phyloP scores from a whole-genome alignment of 139 green algal species.

The Volvox africanus region DNA sequence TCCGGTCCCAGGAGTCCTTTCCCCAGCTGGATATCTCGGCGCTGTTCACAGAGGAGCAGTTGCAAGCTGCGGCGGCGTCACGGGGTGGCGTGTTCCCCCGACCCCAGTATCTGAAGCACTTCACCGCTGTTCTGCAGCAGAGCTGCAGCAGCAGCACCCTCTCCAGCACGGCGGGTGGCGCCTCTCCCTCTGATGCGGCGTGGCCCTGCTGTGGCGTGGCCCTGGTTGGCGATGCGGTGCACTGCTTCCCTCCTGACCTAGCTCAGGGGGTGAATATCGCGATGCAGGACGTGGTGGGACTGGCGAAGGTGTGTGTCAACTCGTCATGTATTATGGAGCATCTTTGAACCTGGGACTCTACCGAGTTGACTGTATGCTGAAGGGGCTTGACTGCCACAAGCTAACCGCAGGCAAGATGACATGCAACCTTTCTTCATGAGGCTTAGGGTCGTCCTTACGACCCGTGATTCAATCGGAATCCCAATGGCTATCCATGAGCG shows the following conservation, averaged over 20 bases:
- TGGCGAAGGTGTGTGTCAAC: slow-evolving; percentile 11
- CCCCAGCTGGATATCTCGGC: slow-evolving; percentile 35
- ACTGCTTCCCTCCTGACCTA: slow-evolving; percentile 61
- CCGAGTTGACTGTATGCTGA: no score
- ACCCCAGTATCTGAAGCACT: slow-evolving; percentile 42
- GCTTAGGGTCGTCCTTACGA: no score
- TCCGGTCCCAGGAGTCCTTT: slow-evolving; percentile 27
- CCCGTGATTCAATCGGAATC: no score
- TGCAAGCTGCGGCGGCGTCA: background rate
- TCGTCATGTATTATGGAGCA: no score
- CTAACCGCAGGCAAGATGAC: no score
- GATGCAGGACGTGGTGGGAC: slow-evolving; percentile 50
- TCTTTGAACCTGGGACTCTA: no score
- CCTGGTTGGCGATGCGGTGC: slow-evolving; percentile 51
- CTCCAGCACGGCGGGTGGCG: slow-evolving; percentile 5
- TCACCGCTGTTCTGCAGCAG: slow-evolving; percentile 26
- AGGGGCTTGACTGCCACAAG: no score
- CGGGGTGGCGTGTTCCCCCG: slow-evolving; percentile 38
- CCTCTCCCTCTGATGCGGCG: no score
- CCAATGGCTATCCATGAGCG: no score
- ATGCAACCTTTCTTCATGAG: no score
- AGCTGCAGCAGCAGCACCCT: no score
- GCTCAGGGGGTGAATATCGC: slow-evolving; percentile 59
- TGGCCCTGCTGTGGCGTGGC: slow-evolving; percentile 5
- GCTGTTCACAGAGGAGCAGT: background rate